Percentiles rank a stretch among this genome's conserved stretches.
phyloP scores from a whole-genome alignment of 139 green algal genomes.

The Tetradesmus obliquus region DNA sequence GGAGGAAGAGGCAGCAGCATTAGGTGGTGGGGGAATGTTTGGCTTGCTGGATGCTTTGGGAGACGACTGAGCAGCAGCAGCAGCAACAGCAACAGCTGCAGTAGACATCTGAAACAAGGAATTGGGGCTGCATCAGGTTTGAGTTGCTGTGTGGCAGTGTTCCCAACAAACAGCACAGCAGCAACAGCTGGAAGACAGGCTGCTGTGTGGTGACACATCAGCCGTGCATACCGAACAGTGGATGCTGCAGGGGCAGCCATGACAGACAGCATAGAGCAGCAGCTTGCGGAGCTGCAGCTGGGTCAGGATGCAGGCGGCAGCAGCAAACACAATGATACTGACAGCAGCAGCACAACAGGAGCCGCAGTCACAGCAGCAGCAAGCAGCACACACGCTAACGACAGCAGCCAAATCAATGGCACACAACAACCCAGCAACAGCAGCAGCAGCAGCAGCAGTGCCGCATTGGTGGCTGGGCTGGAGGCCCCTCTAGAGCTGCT shows the following conservation, averaged over 20 bases:
- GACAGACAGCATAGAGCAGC: background rate
- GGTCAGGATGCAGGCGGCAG: background rate
- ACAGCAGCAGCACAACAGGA: background rate
- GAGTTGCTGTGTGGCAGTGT: background rate
- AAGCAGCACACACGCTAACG: background rate
- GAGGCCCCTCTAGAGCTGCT: constrained; percentile 53
- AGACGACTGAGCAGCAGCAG: constrained; percentile 29
- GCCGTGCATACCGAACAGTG: background rate
- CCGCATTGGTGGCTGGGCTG: constrained; percentile 11
- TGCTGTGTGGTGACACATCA: background rate
- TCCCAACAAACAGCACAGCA: background rate
- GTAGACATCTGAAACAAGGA: background rate
- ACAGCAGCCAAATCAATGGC: background rate
- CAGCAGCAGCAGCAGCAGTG: background rate
- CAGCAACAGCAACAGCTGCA: constrained; percentile 10
- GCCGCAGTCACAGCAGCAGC: background rate
- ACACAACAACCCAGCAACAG: background rate
- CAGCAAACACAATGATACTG: background rate
- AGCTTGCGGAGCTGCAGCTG: background rate
- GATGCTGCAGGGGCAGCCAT: background rate
- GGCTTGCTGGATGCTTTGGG: constrained; percentile 21
- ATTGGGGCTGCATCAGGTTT: too few relatives aligned
- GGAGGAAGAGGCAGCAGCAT: background rate
- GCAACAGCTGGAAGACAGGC: background rate
- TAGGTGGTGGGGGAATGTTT: constrained; percentile 4